Evolutionary conservation across 768 basidiomycete genomes (phyloP).

Genomic region (Russula vinacea): DNA sequence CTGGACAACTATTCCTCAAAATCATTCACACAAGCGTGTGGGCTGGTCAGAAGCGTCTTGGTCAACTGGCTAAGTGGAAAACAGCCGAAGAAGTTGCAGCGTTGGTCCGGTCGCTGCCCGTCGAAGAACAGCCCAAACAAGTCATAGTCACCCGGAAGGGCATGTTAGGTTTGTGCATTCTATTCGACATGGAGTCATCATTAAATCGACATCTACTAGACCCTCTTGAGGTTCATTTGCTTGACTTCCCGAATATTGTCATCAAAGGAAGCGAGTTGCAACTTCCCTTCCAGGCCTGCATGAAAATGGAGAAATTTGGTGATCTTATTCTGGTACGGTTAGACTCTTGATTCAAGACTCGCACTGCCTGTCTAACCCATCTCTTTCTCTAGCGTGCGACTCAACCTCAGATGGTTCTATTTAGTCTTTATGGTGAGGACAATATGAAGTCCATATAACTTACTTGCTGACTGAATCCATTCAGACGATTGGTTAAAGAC

Average conservation of each 20-base stretch:
- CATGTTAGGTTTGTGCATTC: conserved; percentile 75
- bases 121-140: conserved; percentile 99
- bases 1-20: conserved; percentile 97
- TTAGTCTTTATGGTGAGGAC: conserved; percentile 82
- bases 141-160: conserved; percentile 99
- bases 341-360: not conserved
- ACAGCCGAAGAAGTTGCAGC: conserved; percentile 99
- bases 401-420: conserved; percentile 98
- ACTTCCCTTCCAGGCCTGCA: conserved; percentile 98
- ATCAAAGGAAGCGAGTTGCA: conserved; percentile 99
- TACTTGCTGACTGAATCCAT: conserved; percentile 12
- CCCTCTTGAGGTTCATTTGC: conserved; percentile 94
- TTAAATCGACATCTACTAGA: conserved; percentile 43
- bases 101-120: conserved; percentile 93
- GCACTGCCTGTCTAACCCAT: conserved; percentile 7
- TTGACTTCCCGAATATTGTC: conserved; percentile 99
- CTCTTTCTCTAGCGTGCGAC: conserved; percentile 67
- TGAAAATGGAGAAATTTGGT: conserved; percentile 99
- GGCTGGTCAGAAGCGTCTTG: conserved; percentile 99
- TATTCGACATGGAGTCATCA: conserved; percentile 5
- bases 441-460: not conserved
- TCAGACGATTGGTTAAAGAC: conserved; percentile 98
- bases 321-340: conserved; percentile 79
- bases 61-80: conserved; percentile 99
- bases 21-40: conserved; percentile 99